A percentile compares a stretch with the other conserved stretches of the same genome.
Conservation (phyloP, 2,329 filamentous ascomycete genomes). For the Fusarium papillatum region DNA sequence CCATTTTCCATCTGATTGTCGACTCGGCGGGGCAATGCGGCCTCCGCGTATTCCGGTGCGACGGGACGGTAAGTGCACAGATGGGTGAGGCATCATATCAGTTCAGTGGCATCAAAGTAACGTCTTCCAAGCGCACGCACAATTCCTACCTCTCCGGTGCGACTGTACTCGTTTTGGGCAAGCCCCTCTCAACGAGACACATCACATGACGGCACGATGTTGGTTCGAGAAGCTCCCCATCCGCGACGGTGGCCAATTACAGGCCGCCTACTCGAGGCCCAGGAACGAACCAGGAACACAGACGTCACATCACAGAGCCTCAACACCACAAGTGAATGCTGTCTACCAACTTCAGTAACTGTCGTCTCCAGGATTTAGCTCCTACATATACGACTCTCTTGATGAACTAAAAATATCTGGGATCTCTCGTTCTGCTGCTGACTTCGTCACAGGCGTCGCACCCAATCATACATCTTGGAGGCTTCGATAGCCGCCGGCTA, state of each 20-base stretch:
- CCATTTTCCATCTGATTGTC: slow-evolving; percentile 10
- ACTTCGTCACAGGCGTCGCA: slow-evolving; percentile 15
- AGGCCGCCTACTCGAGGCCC: not conserved
- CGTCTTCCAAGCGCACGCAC: not conserved
- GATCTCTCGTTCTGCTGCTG: not conserved
- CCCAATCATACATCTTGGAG: slow-evolving; percentile 27
- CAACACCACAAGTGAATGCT: slow-evolving; percentile 38
- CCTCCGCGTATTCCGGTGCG: not conserved
- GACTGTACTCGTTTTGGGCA: not conserved
- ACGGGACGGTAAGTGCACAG: not conserved
- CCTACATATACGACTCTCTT: slow-evolving; percentile 18
- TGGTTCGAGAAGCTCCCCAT: slow-evolving; percentile 2
- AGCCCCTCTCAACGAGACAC: not conserved
- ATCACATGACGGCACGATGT: not conserved
- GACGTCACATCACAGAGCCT: slow-evolving; percentile 40
- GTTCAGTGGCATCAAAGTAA: not conserved
- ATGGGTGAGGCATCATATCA: not conserved
- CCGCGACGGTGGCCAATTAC: slow-evolving; percentile 34
- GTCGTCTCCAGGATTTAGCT: not conserved
- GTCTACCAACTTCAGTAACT: not conserved
- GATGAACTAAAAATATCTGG: slow-evolving; percentile 31
- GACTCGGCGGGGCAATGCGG: not conserved
- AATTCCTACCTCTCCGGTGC: not conserved
- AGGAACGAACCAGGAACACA: not conserved
- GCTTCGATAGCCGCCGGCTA: slow-evolving; percentile 41